Base-by-base conservation (phyloP, 2,329 filamentous ascomycete genomes). In the Sclerotinia spermophila region DNA sequence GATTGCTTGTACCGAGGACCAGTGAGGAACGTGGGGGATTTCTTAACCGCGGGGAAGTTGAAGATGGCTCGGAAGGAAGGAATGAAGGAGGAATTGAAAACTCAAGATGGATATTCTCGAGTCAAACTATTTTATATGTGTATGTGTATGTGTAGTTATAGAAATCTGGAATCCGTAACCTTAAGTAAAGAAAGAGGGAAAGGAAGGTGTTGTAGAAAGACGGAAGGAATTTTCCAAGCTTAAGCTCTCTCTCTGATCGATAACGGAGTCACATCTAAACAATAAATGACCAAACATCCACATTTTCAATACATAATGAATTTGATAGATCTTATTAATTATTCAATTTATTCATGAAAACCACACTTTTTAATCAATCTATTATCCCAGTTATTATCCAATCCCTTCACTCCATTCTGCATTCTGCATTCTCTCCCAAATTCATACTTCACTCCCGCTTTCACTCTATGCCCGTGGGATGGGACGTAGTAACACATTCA, bases 251-350 rank as follows among this genome's bases (percentile, higher is more conserved):
- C 27, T 53, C n/a, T 42, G n/a, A n/a, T 65, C 35, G 62, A 65
- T 65, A 65, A 65, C 62, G 62, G 62, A 65, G 62, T 51, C 42
- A 51, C 30, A 65, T 53, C 33, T 40, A 8, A 51, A 53, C 33
- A 27, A 53, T 40, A 10, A 30, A 65, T 65, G 61, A 65, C 61
- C 45, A 51, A 53, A 65, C 45, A 17, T 65, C 8, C 24, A 51
- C 44, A 51, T 65, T 51, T 48, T 21, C 30, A 65, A 51, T 65
- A 65, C 33, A 51, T 65, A 53, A 65, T 53, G 35, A 65, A 65
- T 27, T 51, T 24, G 27, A 27, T 21, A 55, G n/a, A 11, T 33
- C n/a, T 58, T 3, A 59, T 59, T 38, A 33, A 24, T 58, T 3
- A 59, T 59, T 38, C 33, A 24, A 38, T 58, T 58, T 38, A n/a